Percentiles rank a stretch among this genome's conserved stretches.
phyloP scores from a whole-genome alignment of 768 basidiomycete species.

The Cystobasidium onofrii region DNA sequence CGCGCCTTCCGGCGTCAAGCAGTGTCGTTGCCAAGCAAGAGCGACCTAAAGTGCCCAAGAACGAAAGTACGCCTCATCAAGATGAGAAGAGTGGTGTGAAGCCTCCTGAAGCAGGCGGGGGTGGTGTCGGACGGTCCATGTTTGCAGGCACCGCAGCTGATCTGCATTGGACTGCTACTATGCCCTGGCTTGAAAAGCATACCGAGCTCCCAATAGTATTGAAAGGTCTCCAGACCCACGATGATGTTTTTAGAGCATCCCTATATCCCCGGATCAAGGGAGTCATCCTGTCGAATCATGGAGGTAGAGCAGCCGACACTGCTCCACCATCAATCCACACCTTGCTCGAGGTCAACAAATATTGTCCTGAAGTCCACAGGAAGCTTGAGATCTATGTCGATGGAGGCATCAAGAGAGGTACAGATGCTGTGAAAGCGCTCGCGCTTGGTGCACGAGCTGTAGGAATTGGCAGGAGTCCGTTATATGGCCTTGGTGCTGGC shows the following conservation, averaged over 20 bases:
- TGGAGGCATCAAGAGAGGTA: slow-evolving; percentile 51
- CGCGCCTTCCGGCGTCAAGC: slow-evolving; percentile 8
- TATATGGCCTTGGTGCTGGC: slow-evolving; percentile 53
- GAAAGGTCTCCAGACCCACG: slow-evolving; percentile 46
- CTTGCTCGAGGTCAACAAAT: slow-evolving; percentile 46
- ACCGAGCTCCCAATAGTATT: slow-evolving; percentile 46
- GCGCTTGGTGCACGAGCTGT: slow-evolving; percentile 68
- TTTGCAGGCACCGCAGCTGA: slow-evolving; percentile 38
- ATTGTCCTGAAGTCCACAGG: slow-evolving; percentile 48
- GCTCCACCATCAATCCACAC: slow-evolving; percentile 34
- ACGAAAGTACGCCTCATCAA: neutral
- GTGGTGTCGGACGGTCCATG: slow-evolving; percentile 36
- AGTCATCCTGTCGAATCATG: slow-evolving; percentile 83
- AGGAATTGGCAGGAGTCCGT: slow-evolving; percentile 73
- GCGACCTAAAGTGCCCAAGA: slow-evolving; percentile 17
- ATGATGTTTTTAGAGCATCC: slow-evolving; percentile 77
- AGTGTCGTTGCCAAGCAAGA: neutral
- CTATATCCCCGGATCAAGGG: slow-evolving; percentile 70
- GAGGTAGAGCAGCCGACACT: slow-evolving; percentile 53
- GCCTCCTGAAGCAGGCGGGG: slow-evolving; percentile 18
- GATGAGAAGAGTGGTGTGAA: neutral
- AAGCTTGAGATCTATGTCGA: slow-evolving; percentile 50
- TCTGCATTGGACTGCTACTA: slow-evolving; percentile 31
- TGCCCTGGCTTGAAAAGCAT: slow-evolving; percentile 35
- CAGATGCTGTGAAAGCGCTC: slow-evolving; percentile 51